Conservation (phyloP, 768 basidiomycete species). For the Asterophora parasitica region DNA sequence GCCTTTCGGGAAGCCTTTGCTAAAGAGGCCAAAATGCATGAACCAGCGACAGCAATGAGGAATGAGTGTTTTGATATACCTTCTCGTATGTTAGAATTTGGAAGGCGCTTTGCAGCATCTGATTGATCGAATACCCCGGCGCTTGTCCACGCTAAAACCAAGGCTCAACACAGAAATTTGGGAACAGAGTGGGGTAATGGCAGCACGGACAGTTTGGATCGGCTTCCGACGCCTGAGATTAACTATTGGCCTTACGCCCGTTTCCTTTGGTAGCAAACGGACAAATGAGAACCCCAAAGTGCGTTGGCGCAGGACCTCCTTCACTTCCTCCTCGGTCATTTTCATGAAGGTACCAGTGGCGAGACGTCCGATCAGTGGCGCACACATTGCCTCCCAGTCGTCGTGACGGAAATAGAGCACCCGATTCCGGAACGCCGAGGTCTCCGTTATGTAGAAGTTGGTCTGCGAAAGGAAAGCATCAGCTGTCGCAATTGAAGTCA, state of each 20-base stretch:
- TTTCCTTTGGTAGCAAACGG: constrained; percentile 89
- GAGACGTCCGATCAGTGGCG: constrained; percentile 76
- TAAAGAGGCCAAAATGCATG: constrained; percentile 24
- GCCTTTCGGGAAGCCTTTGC: constrained; percentile 54
- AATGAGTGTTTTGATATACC: constrained; percentile 33
- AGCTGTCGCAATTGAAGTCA: neutral
- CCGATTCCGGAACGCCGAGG: constrained; percentile 75
- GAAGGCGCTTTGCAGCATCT: constrained; percentile 79
- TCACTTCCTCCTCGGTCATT: constrained; percentile 61
- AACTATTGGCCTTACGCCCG: constrained; percentile 91
- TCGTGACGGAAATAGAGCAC: constrained; percentile 92
- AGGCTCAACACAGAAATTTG: neutral
- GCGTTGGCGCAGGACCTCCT: constrained; percentile 64
- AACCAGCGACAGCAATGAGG: neutral
- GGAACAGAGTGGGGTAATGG: neutral
- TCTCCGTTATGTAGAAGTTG: constrained; percentile 91
- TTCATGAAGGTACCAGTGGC: constrained; percentile 64
- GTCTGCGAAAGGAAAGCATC: constrained; percentile 53
- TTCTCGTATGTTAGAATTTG: constrained; percentile 86
- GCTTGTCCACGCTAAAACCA: constrained; percentile 25
- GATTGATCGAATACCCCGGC: constrained; percentile 72
- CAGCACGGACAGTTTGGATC: constrained; percentile 24
- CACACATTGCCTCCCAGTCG: constrained; percentile 83
- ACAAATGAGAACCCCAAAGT: constrained; percentile 81
- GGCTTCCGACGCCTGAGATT: constrained; percentile 63